A percentile compares a stretch with the other conserved stretches of the same genome.
Conservation (phyloP, 1,284 basidiomycete species). For the Trametes versicolor region DNA sequence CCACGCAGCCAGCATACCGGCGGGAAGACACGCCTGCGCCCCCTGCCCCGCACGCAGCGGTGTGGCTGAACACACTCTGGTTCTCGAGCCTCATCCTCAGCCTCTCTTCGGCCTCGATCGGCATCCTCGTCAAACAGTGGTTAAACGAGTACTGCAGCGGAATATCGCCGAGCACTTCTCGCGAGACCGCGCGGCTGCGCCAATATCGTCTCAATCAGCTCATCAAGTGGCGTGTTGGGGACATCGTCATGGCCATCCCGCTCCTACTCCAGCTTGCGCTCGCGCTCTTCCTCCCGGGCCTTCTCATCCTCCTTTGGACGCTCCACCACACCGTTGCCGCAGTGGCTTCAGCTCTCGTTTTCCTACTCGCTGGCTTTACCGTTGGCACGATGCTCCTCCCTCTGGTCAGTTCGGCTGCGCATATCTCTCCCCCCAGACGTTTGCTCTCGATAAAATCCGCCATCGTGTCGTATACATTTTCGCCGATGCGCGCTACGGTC, state of each 20-base stretch:
- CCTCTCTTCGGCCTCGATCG: not conserved
- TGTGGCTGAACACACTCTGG: not conserved
- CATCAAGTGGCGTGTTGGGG: slow-evolving; percentile 24
- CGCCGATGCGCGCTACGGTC: too few relatives aligned
- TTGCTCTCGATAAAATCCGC: too few relatives aligned
- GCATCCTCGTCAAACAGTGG: slow-evolving; percentile 17
- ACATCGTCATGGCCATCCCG: slow-evolving; percentile 25
- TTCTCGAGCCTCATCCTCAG: too few relatives aligned
- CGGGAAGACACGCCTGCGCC: too few relatives aligned
- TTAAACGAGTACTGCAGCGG: too few relatives aligned
- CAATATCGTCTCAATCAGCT: slow-evolving; percentile 28
- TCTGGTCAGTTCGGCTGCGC: too few relatives aligned
- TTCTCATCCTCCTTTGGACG: slow-evolving; percentile 26
- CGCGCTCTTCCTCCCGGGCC: slow-evolving; percentile 28
- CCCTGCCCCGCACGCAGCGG: too few relatives aligned
- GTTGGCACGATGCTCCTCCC: not conserved
- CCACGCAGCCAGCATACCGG: slow-evolving; percentile 11
- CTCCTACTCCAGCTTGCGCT: slow-evolving; percentile 28
- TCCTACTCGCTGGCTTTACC: slow-evolving; percentile 4
- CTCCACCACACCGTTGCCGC: slow-evolving; percentile 21
- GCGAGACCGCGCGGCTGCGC: too few relatives aligned
- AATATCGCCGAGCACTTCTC: too few relatives aligned
- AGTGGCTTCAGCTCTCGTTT: slow-evolving; percentile 3
- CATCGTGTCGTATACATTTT: too few relatives aligned
- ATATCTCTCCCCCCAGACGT: too few relatives aligned